Percentiles rank a stretch among this genome's conserved stretches.
Conservation (phyloP, 2,329 filamentous ascomycete genomes). For the Tolypocladium album region DNA sequence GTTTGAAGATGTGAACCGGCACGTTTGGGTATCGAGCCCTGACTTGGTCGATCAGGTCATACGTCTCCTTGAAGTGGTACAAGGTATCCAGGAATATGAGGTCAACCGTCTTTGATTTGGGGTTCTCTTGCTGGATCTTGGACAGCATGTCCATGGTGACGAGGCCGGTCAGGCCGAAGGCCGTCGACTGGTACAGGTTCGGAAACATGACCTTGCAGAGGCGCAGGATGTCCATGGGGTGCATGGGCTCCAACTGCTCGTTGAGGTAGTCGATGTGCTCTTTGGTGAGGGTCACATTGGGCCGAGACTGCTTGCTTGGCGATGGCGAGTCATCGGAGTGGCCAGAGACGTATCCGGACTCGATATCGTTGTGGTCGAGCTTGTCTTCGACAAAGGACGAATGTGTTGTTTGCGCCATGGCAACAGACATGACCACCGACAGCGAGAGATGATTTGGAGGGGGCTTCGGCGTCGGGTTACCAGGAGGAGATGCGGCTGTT, state of each 20-base stretch:
- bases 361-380: slow-evolving; percentile 36
- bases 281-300: slow-evolving; percentile 75
- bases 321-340: slow-evolving; percentile 28
- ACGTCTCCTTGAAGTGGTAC: slow-evolving; percentile 72
- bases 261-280: slow-evolving; percentile 87
- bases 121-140: slow-evolving; percentile 55
- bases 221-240: slow-evolving; percentile 81
- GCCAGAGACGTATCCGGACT: slow-evolving; percentile 76
- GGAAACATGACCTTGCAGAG: slow-evolving; percentile 90
- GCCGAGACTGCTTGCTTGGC: slow-evolving; percentile 34
- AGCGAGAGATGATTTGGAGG: background rate
- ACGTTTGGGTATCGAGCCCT: slow-evolving; percentile 66
- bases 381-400: slow-evolving; percentile 28
- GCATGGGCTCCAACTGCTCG: slow-evolving; percentile 74
- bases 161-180: slow-evolving; percentile 71
- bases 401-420: slow-evolving; percentile 23
- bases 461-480: background rate
- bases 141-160: slow-evolving; percentile 80
- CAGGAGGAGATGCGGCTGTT: background rate
- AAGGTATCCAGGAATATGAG: slow-evolving; percentile 77
- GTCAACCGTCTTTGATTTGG: slow-evolving; percentile 48
- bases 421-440: background rate
- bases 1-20: slow-evolving; percentile 83
- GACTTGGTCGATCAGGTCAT: slow-evolving; percentile 63
- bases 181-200: slow-evolving; percentile 77